Evolutionary conservation across 352 stramenopile species (phyloP).

Genomic region (Hyaloperonospora brassicae): DNA sequence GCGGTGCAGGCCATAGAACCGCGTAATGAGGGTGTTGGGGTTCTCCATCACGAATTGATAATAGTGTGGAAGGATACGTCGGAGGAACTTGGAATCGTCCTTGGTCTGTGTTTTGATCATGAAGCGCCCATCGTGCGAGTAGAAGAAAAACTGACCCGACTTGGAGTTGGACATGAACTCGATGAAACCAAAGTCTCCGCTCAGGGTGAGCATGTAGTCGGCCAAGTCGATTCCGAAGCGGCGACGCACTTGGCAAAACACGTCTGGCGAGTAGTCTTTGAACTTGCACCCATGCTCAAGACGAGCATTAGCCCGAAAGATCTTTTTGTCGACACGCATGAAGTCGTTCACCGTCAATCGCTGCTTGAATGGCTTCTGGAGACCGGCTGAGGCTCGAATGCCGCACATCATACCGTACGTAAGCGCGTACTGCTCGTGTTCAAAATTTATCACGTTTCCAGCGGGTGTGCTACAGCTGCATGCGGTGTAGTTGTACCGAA

Average conservation of each 20-base stretch:
- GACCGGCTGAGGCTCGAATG: slow-evolving; percentile 91
- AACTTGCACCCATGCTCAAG: slow-evolving; percentile 85
- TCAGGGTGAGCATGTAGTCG: slow-evolving; percentile 90
- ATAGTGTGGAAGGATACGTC: slow-evolving; percentile 95
- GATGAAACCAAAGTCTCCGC: slow-evolving; percentile 94
- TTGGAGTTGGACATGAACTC: slow-evolving; percentile 99
- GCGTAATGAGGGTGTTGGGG: slow-evolving; percentile 94
- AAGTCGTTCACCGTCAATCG: slow-evolving; percentile 89
- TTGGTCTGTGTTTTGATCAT: slow-evolving; percentile 99
- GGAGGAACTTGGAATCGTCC: slow-evolving; percentile 97
- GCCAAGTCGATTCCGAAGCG: slow-evolving; percentile 69
- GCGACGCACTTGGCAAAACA: slow-evolving; percentile 74
- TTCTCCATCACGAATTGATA: slow-evolving; percentile 96
- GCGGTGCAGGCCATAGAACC: slow-evolving; percentile 96
- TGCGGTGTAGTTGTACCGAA: slow-evolving; percentile 44
- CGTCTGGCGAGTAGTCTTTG: slow-evolving; percentile 89
- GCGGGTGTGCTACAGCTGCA: slow-evolving; percentile 56
- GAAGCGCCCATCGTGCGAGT: slow-evolving; percentile 93
- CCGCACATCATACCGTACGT: slow-evolving; percentile 99
- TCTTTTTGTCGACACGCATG: slow-evolving; percentile 76
- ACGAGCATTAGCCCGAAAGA: slow-evolving; percentile 60
- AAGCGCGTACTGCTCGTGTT: slow-evolving; percentile 95
- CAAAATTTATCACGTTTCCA: slow-evolving; percentile 67
- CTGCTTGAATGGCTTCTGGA: slow-evolving; percentile 71
- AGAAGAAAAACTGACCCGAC: slow-evolving; percentile 99